Base-by-base conservation (phyloP, 805 yeast genomes). In the Nakazawaea populi region DNA sequence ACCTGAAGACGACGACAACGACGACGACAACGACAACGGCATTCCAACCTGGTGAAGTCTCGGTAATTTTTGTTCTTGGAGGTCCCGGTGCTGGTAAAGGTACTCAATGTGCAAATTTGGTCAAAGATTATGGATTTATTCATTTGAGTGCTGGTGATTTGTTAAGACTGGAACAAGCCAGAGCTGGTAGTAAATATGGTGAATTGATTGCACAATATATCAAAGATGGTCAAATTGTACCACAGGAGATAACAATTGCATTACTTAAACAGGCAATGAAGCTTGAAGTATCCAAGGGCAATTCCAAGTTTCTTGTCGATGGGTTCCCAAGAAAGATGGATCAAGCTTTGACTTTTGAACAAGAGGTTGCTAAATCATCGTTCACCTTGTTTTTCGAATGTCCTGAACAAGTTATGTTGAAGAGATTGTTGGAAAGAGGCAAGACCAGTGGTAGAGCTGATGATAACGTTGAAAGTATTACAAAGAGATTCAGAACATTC, bases 21-120 rank as follows among this genome's bases (percentile, higher is more conserved):
- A 6, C 38, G 34, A 14, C 42, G 8, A 63, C 24, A 18, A 18
- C 38, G 34, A 14, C 42, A 9, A 63, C 71, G 32, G 82, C 85
- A 0, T 87, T 87, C 63, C 69, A 77, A 8, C 75, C 77, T 2
- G 80, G 82, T 39, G 83, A 88, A 51, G 82, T 87, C 31, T 81
- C 87, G 30, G 96, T 92, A 4, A 76, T 91, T 30, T 92, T 89
- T 66, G 97, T 92, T 18, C 79, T 92, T 34, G 99, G 99, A 42
- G 98, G 98, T 4, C 98, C 98, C 5, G 98, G 98, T 24, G 88
- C 96, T 31, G 98, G 99, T 42, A 94, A 94, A 65, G 98, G 99
- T 52, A 92, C 99, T 1, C 99, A 92, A 69, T 89, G 97, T 73
- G 85, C 84, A 34, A 87, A 82, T 62, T 75, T 92, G 51, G 97